Evolutionary conservation across 768 basidiomycete genomes (phyloP).

Genomic region (Amanita pallidorosea): DNA sequence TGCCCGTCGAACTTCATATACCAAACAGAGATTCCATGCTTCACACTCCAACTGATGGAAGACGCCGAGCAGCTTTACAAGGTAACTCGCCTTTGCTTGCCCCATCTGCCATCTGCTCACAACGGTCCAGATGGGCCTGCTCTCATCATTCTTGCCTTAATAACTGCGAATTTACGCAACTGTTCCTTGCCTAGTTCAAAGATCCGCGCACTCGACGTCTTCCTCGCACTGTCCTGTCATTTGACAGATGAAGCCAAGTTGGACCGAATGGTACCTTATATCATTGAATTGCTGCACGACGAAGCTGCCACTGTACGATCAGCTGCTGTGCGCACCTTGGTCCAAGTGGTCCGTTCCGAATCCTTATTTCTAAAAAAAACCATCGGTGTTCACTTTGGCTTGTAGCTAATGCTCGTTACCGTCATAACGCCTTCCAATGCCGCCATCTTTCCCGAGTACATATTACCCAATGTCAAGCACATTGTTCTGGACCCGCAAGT

Average conservation of each 20-base stretch:
- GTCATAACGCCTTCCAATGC: conserved; percentile 75
- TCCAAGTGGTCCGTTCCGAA: conserved; percentile 61
- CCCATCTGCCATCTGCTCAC: neutral
- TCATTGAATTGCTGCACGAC: conserved; percentile 82
- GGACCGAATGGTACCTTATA: conserved; percentile 87
- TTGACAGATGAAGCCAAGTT: conserved; percentile 93
- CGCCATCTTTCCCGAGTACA: conserved; percentile 88
- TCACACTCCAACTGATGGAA: conserved; percentile 31
- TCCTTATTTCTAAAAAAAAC: neutral
- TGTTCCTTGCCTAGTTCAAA: conserved; percentile 81
- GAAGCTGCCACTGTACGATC: conserved; percentile 77
- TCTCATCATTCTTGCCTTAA: conserved; percentile 75
- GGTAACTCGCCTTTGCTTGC: conserved; percentile 25
- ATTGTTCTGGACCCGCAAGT: conserved; percentile 79
- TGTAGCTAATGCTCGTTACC: conserved; percentile 43
- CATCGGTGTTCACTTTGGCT: neutral
- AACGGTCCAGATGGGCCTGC: conserved; percentile 67
- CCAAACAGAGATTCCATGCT: conserved; percentile 59
- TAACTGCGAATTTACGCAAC: conserved; percentile 85
- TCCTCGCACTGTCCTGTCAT: conserved; percentile 69
- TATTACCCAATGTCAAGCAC: conserved; percentile 82
- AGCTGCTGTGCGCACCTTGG: conserved; percentile 63
- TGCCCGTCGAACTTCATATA: conserved; percentile 69
- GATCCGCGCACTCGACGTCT: conserved; percentile 74
- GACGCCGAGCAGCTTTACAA: conserved; percentile 45